Conservation (phyloP, 768 basidiomycete genomes). For the Termitomyces eurrhizus region DNA sequence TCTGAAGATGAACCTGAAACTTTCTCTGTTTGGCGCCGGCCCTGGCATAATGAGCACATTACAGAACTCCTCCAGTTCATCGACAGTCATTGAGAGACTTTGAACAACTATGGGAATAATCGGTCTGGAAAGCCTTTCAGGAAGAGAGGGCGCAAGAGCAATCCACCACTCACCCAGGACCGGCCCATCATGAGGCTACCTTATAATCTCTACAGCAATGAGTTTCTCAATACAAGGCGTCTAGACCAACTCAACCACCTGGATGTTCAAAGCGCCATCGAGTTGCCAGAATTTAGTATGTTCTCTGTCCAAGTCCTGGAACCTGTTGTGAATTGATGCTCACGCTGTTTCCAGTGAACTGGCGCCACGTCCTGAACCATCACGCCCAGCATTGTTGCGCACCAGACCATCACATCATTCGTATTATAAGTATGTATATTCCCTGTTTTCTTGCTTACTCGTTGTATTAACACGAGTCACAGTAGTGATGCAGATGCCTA, state of each 20-base stretch:
- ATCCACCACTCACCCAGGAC: background rate
- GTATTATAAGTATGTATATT: background rate
- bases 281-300: too few relatives aligned
- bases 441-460: background rate
- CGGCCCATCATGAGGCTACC: too few relatives aligned
- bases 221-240: too few relatives aligned
- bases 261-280: too few relatives aligned
- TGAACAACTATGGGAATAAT: background rate
- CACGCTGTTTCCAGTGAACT: background rate
- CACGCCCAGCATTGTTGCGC: background rate
- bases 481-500: background rate
- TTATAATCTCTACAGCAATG: too few relatives aligned
- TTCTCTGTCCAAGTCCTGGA: background rate
- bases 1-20: background rate
- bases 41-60: background rate
- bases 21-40: background rate
- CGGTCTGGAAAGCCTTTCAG: background rate
- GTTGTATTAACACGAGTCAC: background rate
- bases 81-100: background rate
- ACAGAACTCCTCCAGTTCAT: background rate
- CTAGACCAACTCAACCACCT: too few relatives aligned
- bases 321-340: background rate
- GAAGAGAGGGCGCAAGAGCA: background rate
- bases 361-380: background rate
- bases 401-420: background rate